Evolutionary conservation across 1,139 yeast genomes (phyloP), one percentile per base, ranked within the genome.

Genomic region (Candida mesenterica): DNA sequence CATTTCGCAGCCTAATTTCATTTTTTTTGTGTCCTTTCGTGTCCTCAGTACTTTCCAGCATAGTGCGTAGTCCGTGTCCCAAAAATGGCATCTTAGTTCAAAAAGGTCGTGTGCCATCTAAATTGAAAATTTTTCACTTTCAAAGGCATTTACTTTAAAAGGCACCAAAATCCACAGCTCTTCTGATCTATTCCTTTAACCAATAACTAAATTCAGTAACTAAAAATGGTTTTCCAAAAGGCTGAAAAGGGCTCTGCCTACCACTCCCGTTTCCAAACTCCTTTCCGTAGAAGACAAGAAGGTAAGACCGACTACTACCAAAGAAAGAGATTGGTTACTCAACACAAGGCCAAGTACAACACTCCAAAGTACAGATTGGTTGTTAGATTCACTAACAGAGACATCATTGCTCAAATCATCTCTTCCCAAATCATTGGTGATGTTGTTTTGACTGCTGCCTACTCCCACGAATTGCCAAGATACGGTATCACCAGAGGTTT

Each of bases 241-340:
- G 61, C 62, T 51, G 62, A 68, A 58, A 89, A 89, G 82, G 71
- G 79, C 65, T 82, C 95, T 62, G 94, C 97, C 58, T 92, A 94
- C 92, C 89, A 82, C 82, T 89, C 97, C 69, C 92, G 99, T 73
- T 92, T 82, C 96, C 99, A 92, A 81, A 92, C 98, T 70, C 97
- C 97, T 59, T 92, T 89, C 96, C 89, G 98, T 75, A 89, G 99
- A 84, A 88, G 99, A 86, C 89, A 95, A 72, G 97, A 94, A 77
- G 99, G 98, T 79, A 92, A 94, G 84, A 92, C 99, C 70, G 99
- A 92, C 74, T 92, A 90, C 96, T 92, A 90, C 83, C 97, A 95
- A 75, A 92, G 99, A 83, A 92, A 92, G 95, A 89, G 98, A 81
- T 80, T 92, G 70, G 94, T 92, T 67, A 80, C 97, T 63, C 99